Evolutionary conservation across 1,139 yeast genomes (phyloP).

Genomic region (Debaryomyces robertsiae): DNA sequence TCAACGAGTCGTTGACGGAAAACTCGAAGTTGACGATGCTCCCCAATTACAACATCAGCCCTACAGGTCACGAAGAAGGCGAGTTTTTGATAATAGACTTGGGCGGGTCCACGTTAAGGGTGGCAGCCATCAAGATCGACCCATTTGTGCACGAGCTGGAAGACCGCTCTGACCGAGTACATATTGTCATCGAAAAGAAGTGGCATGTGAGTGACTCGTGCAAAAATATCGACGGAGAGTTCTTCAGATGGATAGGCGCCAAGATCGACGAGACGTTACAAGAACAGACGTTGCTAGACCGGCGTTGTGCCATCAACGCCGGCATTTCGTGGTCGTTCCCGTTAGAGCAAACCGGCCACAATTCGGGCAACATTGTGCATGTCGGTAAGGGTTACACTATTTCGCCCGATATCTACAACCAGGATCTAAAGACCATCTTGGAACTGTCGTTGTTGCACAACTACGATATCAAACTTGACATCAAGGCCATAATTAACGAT

Average conservation of each 20-base stretch:
- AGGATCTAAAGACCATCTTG: constrained; percentile 46
- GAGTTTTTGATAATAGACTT: constrained; percentile 51
- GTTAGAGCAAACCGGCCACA: constrained; percentile 43
- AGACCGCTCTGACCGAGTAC: constrained; percentile 26
- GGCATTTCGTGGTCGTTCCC: constrained; percentile 68
- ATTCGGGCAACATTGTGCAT: constrained; percentile 47
- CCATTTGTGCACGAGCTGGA: constrained; percentile 14
- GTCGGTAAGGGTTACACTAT: constrained; percentile 57
- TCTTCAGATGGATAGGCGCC: constrained; percentile 44
- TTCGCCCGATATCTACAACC: constrained; percentile 38
- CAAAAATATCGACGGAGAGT: constrained; percentile 40
- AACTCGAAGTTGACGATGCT: constrained; percentile 46
- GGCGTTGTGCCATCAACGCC: constrained; percentile 28
- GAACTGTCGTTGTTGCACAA: constrained; percentile 31
- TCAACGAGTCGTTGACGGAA: constrained; percentile 32
- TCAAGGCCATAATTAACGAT: constrained; percentile 43
- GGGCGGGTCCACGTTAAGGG: constrained; percentile 58
- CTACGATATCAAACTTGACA: constrained; percentile 30
- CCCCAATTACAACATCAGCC: constrained; percentile 45
- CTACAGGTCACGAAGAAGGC: constrained; percentile 49
- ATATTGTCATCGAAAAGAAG: constrained; percentile 35
- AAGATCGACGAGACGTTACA: constrained; percentile 35
- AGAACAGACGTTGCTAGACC: constrained; percentile 27
- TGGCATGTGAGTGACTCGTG: constrained; percentile 45
- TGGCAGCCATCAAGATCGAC: constrained; percentile 46